phyloP scores from a whole-genome alignment of 2,329 filamentous ascomycete genomes.

The Verticillium klebahnii region DNA sequence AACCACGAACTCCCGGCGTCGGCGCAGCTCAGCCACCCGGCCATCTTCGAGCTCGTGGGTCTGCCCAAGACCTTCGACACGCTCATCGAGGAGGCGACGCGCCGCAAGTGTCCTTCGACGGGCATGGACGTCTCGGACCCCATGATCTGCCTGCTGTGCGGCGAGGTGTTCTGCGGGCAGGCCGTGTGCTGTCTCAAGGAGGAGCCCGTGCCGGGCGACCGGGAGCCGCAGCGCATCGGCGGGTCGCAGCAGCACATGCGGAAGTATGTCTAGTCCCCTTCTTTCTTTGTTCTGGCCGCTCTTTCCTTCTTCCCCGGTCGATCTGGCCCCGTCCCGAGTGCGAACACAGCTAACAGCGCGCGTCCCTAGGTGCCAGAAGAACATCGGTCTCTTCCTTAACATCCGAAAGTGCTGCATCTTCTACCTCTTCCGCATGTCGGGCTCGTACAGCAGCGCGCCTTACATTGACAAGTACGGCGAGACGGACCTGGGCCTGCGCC shows the following conservation, averaged over 20 bases:
- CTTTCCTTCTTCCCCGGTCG: background rate
- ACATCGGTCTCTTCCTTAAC: constrained; percentile 91
- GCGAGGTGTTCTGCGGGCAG: constrained; percentile 94
- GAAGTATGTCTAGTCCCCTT: constrained; percentile 53
- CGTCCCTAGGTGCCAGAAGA: constrained; percentile 68
- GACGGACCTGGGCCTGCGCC: constrained; percentile 83
- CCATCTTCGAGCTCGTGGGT: constrained; percentile 90
- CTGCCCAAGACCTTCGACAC: constrained; percentile 89
- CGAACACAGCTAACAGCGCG: constrained; percentile 16
- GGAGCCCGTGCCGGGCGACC: constrained; percentile 37
- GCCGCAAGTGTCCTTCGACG: constrained; percentile 77
- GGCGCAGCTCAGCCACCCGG: constrained; percentile 67
- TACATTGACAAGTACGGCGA: constrained; percentile 97
- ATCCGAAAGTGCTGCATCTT: constrained; percentile 93
- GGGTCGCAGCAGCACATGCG: constrained; percentile 88
- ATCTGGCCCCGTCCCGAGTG: too few species aligned
- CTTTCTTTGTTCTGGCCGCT: background rate
- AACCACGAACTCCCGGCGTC: constrained; percentile 27
- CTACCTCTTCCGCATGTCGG: constrained; percentile 76
- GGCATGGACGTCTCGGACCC: constrained; percentile 90
- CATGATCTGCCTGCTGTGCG: constrained; percentile 88
- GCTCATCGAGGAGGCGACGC: constrained; percentile 87
- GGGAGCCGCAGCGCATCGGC: constrained; percentile 53
- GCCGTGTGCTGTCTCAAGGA: constrained; percentile 81
- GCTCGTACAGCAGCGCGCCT: constrained; percentile 81